Evolutionary conservation across 129 eudicot genomes (phyloP).

Genomic region (Daucus carota): DH1_v3.0 NC_030385.2:38342501-38343000

Average conservation of each 20-base stretch:
- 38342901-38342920: conserved; percentile 88
- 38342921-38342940: conserved; percentile 66
- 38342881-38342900: conserved; percentile 69
- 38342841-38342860: conserved; percentile 76
- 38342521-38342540: background rate
- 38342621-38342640: background rate
- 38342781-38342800: background rate
- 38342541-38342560: background rate
- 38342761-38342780: background rate
- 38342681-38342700: background rate
- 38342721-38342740: background rate
- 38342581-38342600: background rate
- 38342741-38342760: background rate
- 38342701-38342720: background rate
- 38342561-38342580: background rate
- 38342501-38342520: background rate
- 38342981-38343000: no score
- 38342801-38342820: background rate
- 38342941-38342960: conserved; percentile 29
- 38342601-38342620: background rate
- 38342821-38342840: conserved; percentile 62
- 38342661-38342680: background rate
- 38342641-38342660: background rate
- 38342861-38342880: conserved; percentile 67
- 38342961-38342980: background rate